These are phyloP conservation scores for Phytophthora kernoviae DNA, from an alignment of 352 stramenopile species.

Conservation along the genomic window DNA sequence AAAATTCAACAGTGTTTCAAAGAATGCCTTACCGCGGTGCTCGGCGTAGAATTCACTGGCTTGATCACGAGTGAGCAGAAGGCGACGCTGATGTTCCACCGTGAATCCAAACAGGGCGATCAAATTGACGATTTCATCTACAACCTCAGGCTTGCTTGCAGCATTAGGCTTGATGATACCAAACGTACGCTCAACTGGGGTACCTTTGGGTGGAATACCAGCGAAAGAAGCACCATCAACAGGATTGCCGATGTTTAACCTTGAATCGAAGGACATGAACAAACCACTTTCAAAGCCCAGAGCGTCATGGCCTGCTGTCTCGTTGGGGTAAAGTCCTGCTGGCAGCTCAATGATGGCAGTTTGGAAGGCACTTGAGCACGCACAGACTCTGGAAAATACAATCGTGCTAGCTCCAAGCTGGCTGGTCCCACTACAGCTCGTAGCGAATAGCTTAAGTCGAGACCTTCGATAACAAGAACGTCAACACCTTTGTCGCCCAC, in stretches of 20 bases:
- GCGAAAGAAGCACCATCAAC: not conserved
- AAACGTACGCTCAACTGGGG: constrained; percentile 42
- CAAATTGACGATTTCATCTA: constrained; percentile 40
- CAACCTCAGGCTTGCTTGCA: constrained; percentile 29
- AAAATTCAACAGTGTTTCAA: constrained; percentile 54
- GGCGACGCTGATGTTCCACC: constrained; percentile 42
- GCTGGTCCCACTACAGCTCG: constrained; percentile 44
- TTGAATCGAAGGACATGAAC: constrained; percentile 36
- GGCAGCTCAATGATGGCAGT: constrained; percentile 28
- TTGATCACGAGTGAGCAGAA: constrained; percentile 49
- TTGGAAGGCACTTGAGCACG: constrained; percentile 35
- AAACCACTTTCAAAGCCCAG: constrained; percentile 53
- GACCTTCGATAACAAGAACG: constrained; percentile 47
- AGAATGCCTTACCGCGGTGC: constrained; percentile 67
- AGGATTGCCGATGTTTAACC: constrained; percentile 12
- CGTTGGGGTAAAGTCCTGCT: constrained; percentile 12
- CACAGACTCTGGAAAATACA: constrained; percentile 58
- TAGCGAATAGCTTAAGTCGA: constrained; percentile 44
- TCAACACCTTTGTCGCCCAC: constrained; percentile 23
- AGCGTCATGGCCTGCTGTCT: constrained; percentile 24
- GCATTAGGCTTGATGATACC: constrained; percentile 72
- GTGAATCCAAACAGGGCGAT: constrained; percentile 57
- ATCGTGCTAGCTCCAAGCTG: constrained; percentile 28
- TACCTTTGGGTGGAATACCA: constrained; percentile 13
- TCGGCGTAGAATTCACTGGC: constrained; percentile 67